Percentiles rank a stretch among this genome's conserved stretches.
phyloP scores from a whole-genome alignment of 2,329 filamentous ascomycete genomes.

The Aureobasidium zeae region DNA sequence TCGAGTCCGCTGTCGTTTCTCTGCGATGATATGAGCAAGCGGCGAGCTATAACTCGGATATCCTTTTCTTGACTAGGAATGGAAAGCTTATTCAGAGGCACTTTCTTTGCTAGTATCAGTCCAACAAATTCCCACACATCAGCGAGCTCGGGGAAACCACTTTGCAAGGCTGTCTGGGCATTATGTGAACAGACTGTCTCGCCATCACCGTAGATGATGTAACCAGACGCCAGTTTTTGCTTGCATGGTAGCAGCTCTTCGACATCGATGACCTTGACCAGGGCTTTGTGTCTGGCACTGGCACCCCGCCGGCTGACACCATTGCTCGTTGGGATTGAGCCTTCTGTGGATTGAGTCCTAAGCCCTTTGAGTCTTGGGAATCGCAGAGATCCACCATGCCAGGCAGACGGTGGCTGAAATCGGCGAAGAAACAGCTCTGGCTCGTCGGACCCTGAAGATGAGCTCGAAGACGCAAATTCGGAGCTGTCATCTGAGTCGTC shows the following conservation, averaged over 20 bases:
- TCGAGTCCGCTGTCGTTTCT: slow-evolving; percentile 41
- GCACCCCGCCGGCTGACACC: slow-evolving; percentile 5
- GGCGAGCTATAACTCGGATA: slow-evolving; percentile 61
- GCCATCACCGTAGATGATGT: slow-evolving; percentile 74
- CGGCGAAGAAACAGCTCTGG: slow-evolving; percentile 14
- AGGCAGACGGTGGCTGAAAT: slow-evolving; percentile 15
- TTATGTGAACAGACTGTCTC: slow-evolving; percentile 79
- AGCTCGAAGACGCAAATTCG: slow-evolving; percentile 27
- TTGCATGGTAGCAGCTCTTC: slow-evolving; percentile 68
- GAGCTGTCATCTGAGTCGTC: slow-evolving; percentile 18
- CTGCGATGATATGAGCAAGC: slow-evolving; percentile 45
- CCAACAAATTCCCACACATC: slow-evolving; percentile 77
- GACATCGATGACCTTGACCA: slow-evolving; percentile 64
- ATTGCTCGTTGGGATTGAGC: slow-evolving; percentile 17
- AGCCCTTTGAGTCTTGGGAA: slow-evolving; percentile 18
- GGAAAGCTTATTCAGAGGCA: slow-evolving; percentile 58
- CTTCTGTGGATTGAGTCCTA: slow-evolving; percentile 13
- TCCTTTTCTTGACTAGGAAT: slow-evolving; percentile 42
- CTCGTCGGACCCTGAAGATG: slow-evolving; percentile 26
- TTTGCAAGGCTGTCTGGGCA: slow-evolving; percentile 62
- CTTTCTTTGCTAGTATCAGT: slow-evolving; percentile 66
- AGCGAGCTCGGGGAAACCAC: slow-evolving; percentile 61
- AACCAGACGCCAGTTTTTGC: slow-evolving; percentile 64
- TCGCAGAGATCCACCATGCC: slow-evolving; percentile 15
- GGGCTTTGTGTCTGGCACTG: slow-evolving; percentile 48